Conservation (phyloP, 2,329 filamentous ascomycete species). For the Exophiala sp. region DNA sequence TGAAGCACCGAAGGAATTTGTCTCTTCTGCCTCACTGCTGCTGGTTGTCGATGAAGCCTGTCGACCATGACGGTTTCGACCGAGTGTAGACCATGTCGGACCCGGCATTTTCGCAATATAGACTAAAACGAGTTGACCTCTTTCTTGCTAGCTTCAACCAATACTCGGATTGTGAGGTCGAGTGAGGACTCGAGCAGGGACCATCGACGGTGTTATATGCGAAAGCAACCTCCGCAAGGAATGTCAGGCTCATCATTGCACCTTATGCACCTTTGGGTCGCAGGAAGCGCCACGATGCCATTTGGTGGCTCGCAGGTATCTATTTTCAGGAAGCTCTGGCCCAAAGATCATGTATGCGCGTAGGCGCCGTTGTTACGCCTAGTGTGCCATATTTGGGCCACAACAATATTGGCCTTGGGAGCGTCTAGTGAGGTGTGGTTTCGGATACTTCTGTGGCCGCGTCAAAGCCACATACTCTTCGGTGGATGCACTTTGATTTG, state of each 20-base stretch:
- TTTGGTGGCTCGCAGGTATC: neutral
- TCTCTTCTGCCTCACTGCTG: neutral
- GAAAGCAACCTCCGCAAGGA: neutral
- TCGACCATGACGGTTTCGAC: slow-evolving; percentile 4
- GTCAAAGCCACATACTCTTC: too few relatives aligned
- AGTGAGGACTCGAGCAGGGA: neutral
- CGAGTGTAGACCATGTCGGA: neutral
- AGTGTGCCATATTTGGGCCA: neutral
- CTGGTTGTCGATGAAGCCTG: slow-evolving; percentile 4
- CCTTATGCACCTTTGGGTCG: neutral
- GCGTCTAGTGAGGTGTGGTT: neutral
- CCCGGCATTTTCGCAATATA: slow-evolving; percentile 1
- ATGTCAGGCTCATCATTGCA: neutral
- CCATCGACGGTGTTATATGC: neutral
- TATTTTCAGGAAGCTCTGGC: neutral
- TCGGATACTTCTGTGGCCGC: neutral
- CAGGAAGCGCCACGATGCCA: neutral
- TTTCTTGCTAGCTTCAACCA: neutral
- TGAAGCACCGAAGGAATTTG: slow-evolving; percentile 11
- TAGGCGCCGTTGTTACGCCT: neutral
- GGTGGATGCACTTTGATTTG: too few relatives aligned
- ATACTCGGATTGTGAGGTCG: neutral
- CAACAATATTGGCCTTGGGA: neutral
- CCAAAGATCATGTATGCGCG: neutral
- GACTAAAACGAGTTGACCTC: neutral